phyloP scores from a whole-genome alignment of 192 early-diverging fungal genomes.

The Helicostylum pulchrum region DNA sequence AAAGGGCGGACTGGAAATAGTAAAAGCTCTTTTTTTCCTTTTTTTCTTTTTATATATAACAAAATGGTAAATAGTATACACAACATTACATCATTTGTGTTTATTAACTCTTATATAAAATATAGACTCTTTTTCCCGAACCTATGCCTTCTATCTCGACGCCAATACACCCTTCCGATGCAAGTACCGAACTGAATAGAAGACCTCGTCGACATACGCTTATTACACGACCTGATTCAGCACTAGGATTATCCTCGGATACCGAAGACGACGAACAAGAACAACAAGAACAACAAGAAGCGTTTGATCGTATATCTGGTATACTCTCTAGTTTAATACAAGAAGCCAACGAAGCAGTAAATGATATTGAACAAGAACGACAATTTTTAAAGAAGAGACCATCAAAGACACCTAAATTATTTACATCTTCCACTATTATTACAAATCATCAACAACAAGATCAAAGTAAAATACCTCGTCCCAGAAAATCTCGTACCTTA shows the following conservation, averaged over 20 bases:
- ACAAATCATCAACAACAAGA: neutral
- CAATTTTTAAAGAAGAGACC: neutral
- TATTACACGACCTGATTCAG: constrained; percentile 19
- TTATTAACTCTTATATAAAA: no score
- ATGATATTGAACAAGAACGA: constrained; percentile 14
- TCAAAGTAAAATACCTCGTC: constrained; percentile 10
- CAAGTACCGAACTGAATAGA: neutral
- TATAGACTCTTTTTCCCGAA: constrained; percentile 8
- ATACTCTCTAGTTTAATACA: constrained; percentile 29
- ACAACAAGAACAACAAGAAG: constrained; percentile 18
- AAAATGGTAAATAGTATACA: no score
- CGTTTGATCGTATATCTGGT: constrained; percentile 33
- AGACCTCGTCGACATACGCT: constrained; percentile 6
- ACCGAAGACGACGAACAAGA: constrained; percentile 14
- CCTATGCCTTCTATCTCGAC: constrained; percentile 18
- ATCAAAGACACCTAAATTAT: neutral
- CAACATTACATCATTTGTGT: no score
- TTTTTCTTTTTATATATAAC: no score
- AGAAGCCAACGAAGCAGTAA: constrained; percentile 32
- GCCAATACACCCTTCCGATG: constrained; percentile 3
- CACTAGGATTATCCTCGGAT: constrained; percentile 17
- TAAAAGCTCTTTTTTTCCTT: no score
- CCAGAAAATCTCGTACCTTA: constrained; percentile 1
- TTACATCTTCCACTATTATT: neutral
- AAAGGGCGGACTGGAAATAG: no score